Evolutionary conservation across 2,329 filamentous ascomycete genomes (phyloP).

Genomic region (Penicillium nordicum): DNA sequence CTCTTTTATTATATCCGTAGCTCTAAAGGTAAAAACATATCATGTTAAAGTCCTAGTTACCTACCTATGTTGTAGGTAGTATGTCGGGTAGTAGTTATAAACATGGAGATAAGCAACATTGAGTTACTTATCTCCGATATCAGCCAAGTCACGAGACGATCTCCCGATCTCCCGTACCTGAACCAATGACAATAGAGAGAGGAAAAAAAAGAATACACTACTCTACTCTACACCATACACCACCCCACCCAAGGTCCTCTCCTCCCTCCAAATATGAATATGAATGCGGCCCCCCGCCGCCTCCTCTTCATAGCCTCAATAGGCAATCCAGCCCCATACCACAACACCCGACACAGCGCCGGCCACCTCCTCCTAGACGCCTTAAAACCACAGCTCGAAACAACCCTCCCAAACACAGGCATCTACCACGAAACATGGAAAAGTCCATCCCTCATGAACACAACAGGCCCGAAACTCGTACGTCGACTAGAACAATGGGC

Average conservation of each 20-base stretch:
- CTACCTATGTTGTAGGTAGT: too few relatives aligned
- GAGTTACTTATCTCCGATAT: neutral
- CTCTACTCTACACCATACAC: neutral
- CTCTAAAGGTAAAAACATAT: too few relatives aligned
- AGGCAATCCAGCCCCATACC: constrained; percentile 74
- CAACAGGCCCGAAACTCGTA: constrained; percentile 68
- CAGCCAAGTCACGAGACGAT: constrained; percentile 1
- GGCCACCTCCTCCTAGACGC: constrained; percentile 73
- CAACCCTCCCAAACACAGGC: constrained; percentile 40
- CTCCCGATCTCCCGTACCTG: neutral
- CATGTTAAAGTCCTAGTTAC: neutral
- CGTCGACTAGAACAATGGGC: constrained; percentile 57
- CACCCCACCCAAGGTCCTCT: neutral
- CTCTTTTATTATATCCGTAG: neutral
- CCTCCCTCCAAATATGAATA: constrained; percentile 1
- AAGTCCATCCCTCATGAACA: constrained; percentile 78
- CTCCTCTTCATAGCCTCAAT: constrained; percentile 76
- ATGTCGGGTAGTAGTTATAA: too few relatives aligned
- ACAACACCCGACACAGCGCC: constrained; percentile 78
- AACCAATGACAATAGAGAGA: neutral
- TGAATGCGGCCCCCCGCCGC: constrained; percentile 22
- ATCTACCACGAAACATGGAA: constrained; percentile 55
- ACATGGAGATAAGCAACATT: neutral
- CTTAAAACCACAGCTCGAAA: constrained; percentile 51
- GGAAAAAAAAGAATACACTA: neutral